Conservation (phyloP, 2,329 filamentous ascomycete species). For the Xylaria arbuscula region DNA sequence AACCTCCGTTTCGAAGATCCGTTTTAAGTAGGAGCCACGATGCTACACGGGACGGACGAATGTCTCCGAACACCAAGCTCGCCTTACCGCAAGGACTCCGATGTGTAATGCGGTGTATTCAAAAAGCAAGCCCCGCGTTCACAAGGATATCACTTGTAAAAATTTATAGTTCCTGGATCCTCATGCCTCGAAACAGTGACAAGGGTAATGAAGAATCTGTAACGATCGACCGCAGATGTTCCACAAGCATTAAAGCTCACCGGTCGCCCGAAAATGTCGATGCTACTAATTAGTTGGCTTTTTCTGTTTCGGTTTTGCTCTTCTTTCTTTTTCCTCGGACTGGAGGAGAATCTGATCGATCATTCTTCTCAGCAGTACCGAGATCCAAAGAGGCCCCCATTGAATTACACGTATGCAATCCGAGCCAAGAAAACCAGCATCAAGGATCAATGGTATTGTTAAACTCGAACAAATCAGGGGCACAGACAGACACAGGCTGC, state of each 20-base stretch:
- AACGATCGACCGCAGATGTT: slow-evolving; percentile 9
- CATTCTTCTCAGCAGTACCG: slow-evolving; percentile 11
- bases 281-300: background rate
- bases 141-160: slow-evolving; percentile 18
- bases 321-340: slow-evolving; percentile 7
- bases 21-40: slow-evolving; percentile 13
- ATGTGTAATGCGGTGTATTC: background rate
- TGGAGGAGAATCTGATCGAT: slow-evolving; percentile 13
- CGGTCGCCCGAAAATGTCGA: slow-evolving; percentile 10
- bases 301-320: background rate
- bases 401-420: slow-evolving; percentile 22
- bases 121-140: slow-evolving; percentile 20
- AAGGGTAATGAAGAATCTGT: slow-evolving; percentile 4
- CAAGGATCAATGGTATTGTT: slow-evolving; percentile 15
- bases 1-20: slow-evolving; percentile 20
- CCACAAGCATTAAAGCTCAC: slow-evolving; percentile 16
- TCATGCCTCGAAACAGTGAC: slow-evolving; percentile 6
- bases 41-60: slow-evolving; percentile 20
- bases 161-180: slow-evolving; percentile 6
- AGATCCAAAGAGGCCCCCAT: slow-evolving; percentile 10
- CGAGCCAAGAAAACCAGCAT: slow-evolving; percentile 18
- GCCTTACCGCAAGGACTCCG: background rate
- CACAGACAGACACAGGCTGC: background rate
- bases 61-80: slow-evolving; percentile 17
- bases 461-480: slow-evolving; percentile 6